A percentile compares a stretch with the other conserved stretches of the same genome.
Conservation (phyloP, 2,329 filamentous ascomycete species). For the Neofusicoccum kwambonambiense region DNA sequence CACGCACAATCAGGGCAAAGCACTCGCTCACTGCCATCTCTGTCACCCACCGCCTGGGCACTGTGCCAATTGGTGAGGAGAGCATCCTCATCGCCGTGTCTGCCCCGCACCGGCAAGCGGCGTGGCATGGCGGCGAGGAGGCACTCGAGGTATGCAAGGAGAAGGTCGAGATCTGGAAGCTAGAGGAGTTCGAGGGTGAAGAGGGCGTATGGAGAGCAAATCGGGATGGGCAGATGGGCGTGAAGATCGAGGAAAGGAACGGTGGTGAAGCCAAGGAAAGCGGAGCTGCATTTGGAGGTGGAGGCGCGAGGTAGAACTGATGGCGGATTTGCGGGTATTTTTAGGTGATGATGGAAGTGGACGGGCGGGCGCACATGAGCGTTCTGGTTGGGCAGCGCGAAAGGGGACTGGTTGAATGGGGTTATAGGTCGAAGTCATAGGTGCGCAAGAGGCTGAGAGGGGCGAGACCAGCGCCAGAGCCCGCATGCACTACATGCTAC, state of each 20-base stretch:
- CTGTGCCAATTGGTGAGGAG: conserved; percentile 87
- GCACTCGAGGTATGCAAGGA: conserved; percentile 83
- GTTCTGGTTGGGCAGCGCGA: background rate
- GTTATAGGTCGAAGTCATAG: background rate
- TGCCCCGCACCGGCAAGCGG: conserved; percentile 76
- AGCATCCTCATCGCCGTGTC: conserved; percentile 89
- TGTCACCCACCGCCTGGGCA: conserved; percentile 80
- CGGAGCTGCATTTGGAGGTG: background rate
- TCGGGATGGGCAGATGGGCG: conserved; percentile 65
- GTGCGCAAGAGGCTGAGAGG: conserved; percentile 2
- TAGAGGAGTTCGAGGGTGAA: conserved; percentile 72
- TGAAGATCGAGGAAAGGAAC: conserved; percentile 40
- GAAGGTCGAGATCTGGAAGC: conserved; percentile 91
- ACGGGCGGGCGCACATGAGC: background rate
- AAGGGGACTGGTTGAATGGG: background rate
- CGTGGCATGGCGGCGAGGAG: conserved; percentile 87
- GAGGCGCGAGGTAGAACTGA: background rate
- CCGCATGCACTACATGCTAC: background rate
- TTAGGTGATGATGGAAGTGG: conserved; percentile 5
- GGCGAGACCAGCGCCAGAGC: background rate
- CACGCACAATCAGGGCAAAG: conserved; percentile 54
- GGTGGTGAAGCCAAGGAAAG: conserved; percentile 4
- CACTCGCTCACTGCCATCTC: conserved; percentile 71
- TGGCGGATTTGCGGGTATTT: background rate
- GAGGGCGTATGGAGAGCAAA: conserved; percentile 85